phyloP scores from a whole-genome alignment of 2,329 filamentous ascomycete species.

The Chrysosporium queenslandicum region DNA sequence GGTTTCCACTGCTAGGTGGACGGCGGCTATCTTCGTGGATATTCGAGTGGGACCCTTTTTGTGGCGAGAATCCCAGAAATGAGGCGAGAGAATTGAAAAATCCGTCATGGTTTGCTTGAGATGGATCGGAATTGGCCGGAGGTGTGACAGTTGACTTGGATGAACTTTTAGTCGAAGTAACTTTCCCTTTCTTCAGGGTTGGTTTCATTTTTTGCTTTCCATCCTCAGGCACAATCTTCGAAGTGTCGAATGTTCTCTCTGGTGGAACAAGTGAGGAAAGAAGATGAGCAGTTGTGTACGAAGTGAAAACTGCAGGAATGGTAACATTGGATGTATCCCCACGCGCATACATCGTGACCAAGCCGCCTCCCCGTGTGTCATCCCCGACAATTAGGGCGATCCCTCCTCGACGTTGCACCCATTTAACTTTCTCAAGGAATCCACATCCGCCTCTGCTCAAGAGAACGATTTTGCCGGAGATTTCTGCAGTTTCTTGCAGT shows the following conservation, averaged over 20 bases:
- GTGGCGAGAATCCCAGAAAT: slow-evolving; percentile 34
- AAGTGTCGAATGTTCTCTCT: slow-evolving; percentile 54
- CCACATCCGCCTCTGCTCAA: slow-evolving; percentile 89
- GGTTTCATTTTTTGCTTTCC: slow-evolving; percentile 24
- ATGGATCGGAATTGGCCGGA: slow-evolving; percentile 16
- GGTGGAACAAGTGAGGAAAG: slow-evolving; percentile 68
- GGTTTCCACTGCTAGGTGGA: slow-evolving; percentile 61
- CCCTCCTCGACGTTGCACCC: slow-evolving; percentile 84
- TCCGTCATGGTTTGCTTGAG: slow-evolving; percentile 21
- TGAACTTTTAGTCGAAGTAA: slow-evolving; percentile 22
- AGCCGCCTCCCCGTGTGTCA: slow-evolving; percentile 72
- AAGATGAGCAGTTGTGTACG: slow-evolving; percentile 84
- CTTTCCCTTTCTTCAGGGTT: slow-evolving; percentile 20
- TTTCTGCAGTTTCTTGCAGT: slow-evolving; percentile 83
- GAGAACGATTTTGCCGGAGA: slow-evolving; percentile 83
- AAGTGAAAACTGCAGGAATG: slow-evolving; percentile 90
- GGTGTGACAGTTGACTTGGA: slow-evolving; percentile 26
- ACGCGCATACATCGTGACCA: slow-evolving; percentile 97
- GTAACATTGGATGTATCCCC: slow-evolving; percentile 92
- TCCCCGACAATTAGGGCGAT: slow-evolving; percentile 89
- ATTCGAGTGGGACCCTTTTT: slow-evolving; percentile 20
- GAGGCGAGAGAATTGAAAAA: slow-evolving; percentile 36
- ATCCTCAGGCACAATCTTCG: slow-evolving; percentile 45
- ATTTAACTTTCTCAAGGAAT: slow-evolving; percentile 93
- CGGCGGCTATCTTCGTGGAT: slow-evolving; percentile 47